Evolutionary conservation across 164 flowering plant genomes (phyloP), one percentile per base, ranked within the genome.

Genomic region (Malania oleifera): DNA sequence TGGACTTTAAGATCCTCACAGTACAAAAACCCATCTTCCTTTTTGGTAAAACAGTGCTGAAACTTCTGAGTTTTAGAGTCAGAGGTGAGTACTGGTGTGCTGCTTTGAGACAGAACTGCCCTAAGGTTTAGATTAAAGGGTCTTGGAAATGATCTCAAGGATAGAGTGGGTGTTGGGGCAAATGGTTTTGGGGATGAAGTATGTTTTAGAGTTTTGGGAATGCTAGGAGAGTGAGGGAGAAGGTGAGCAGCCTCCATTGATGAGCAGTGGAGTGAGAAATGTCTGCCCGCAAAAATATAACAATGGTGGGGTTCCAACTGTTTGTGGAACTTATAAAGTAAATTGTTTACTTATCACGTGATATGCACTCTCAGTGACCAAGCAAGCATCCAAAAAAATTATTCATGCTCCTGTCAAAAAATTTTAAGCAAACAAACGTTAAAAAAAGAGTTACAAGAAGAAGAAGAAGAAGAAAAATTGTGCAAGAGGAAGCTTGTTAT

Each of bases 11-110:
- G 9, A 3, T 76, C 85, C 74, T 93, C 98, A 54, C 96, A 90
- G 62, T 75, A 80, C 62, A 93, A 77, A 63, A 68, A 86, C 51
- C 95, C 98, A 66, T 93, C 97, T 3, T 73, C 66, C 2, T 79
- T 73, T 69, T 84, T 90, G 45, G 71, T 68, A 74, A 90, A 93
- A 67, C 98, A 93, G 64, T 93, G 98, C 53, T 81, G 49, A 62
- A 89, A 80, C 8, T 65, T 65, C 17, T 37, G 49, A 43, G 74
- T 41, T 45, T 55, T 8, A 1, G 77, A 24, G 4, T 67, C 64
- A 17, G 67, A 56, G 25, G 68, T 12, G 45, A 39, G 23, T 11
- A 66, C 13, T 24, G 40, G 54, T 19, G 66, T 18, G 5, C 68
- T 37, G 59, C 62, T 65, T 22, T 77, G 68, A 50, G 83, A 77